phyloP scores from a whole-genome alignment of 495 filamentous ascomycete genomes.

The Tuber calosporum region DNA sequence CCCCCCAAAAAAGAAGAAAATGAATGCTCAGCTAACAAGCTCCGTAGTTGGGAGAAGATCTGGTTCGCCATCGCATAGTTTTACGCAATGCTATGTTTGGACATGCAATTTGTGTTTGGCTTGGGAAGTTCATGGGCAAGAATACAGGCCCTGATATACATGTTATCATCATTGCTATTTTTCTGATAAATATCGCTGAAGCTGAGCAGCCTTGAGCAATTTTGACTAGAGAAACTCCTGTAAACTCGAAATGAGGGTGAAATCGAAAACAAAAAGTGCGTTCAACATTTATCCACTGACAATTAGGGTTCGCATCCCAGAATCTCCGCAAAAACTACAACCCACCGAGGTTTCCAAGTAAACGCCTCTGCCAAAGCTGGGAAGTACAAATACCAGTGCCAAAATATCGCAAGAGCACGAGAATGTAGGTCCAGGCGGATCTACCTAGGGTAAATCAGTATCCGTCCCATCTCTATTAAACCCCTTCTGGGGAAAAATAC shows the following conservation, averaged over 20 bases:
- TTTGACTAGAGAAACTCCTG: not conserved
- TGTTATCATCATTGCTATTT: not conserved
- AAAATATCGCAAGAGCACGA: not conserved
- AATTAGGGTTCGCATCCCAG: not conserved
- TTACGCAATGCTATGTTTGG: not conserved
- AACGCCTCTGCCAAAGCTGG: not conserved
- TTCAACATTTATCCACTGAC: not conserved
- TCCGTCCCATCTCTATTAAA: not conserved
- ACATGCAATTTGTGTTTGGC: not conserved
- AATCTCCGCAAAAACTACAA: not conserved
- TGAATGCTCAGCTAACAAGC: not conserved
- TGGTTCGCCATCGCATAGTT: constrained; percentile 32
- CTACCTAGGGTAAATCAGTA: not conserved
- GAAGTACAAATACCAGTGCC: not conserved
- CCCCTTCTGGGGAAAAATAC: not conserved
- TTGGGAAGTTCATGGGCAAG: not conserved
- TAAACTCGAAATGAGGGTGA: not conserved
- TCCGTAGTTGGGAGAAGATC: constrained; percentile 32
- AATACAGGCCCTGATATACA: not conserved
- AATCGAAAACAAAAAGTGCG: not conserved
- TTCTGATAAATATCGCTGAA: not conserved
- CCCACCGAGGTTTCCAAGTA: not conserved
- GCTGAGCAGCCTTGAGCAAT: not conserved
- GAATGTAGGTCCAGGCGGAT: not conserved
- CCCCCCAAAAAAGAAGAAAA: not conserved